A percentile compares a stretch with the other conserved stretches of the same genome.
Evolutionary conservation across 2,329 filamentous ascomycete species (phyloP).

Genomic region (Exophiala phaeomuriformis): DNA sequence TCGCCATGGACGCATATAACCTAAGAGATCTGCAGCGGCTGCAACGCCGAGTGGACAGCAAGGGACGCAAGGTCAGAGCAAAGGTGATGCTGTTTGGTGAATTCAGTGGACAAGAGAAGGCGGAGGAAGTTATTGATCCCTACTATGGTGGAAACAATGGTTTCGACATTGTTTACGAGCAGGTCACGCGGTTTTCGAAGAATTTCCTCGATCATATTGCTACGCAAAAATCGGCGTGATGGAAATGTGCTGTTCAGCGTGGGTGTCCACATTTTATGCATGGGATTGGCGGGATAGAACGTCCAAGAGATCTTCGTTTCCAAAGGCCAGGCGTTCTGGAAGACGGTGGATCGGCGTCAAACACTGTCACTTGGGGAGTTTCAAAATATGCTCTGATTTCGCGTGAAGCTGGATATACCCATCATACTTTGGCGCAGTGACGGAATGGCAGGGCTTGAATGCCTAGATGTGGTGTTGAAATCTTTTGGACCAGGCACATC

Average conservation of each 20-base stretch:
- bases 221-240: constrained; percentile 19
- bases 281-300: background rate
- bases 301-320: no score
- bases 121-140: constrained; percentile 74
- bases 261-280: background rate
- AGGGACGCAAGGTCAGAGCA: constrained; percentile 35
- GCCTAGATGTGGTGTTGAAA: background rate
- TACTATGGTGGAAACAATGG: constrained; percentile 84
- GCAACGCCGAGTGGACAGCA: constrained; percentile 35
- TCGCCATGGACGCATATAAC: constrained; percentile 89
- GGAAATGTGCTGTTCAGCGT: background rate
- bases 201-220: constrained; percentile 64
- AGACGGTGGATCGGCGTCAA: no score
- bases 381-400: no score
- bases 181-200: constrained; percentile 66
- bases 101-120: constrained; percentile 53
- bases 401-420: no score
- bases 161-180: constrained; percentile 78
- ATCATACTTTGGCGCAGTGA: no score
- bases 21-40: constrained; percentile 51
- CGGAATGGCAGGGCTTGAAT: no score
- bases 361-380: no score
- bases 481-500: background rate
- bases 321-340: no score
- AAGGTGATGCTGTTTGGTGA: constrained; percentile 78